A percentile compares a stretch with the other conserved stretches of the same genome.
phyloP scores from a whole-genome alignment of 179 eudicot genomes.

The Amaranthus tricolor region DNA sequence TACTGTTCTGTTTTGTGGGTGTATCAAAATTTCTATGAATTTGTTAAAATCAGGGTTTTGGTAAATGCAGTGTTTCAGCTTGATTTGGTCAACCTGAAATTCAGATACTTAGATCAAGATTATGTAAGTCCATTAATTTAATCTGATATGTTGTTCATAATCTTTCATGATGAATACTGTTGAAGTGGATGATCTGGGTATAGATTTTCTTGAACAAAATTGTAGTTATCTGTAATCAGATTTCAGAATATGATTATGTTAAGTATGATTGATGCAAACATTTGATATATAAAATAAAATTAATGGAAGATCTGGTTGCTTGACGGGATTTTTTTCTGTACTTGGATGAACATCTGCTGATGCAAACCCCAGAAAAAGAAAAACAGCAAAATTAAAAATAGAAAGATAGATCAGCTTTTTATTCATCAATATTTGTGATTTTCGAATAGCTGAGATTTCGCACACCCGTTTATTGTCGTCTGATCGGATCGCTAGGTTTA shows the following conservation, averaged over 20 bases:
- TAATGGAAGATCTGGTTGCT: not conserved
- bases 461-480: not conserved
- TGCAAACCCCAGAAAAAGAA: not conserved
- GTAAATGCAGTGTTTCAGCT: slow-evolving; percentile 32
- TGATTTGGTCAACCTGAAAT: slow-evolving; percentile 28
- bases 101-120: slow-evolving; percentile 30
- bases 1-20: slow-evolving; percentile 23
- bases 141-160: slow-evolving; percentile 27
- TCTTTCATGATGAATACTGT: not conserved
- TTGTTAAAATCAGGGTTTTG: slow-evolving; percentile 24
- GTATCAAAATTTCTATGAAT: slow-evolving; percentile 13
- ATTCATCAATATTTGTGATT: not conserved
- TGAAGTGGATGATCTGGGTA: slow-evolving; percentile 8
- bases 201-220: slow-evolving; percentile 4
- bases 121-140: slow-evolving; percentile 32
- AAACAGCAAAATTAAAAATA: too few species aligned
- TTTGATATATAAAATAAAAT: slow-evolving; percentile 17
- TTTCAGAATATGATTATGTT: not conserved
- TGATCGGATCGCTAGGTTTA: slow-evolving; percentile 13
- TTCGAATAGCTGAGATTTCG: too few species aligned
- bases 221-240: slow-evolving; percentile 2
- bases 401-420: slow-evolving; percentile 9
- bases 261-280: not conserved
- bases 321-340: too few species aligned
- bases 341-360: slow-evolving; percentile 13